Evolutionary conservation across 352 stramenopile species (phyloP), one percentile per base, ranked within the genome.

Genomic region (Phytophthora pluvialis): DNA sequence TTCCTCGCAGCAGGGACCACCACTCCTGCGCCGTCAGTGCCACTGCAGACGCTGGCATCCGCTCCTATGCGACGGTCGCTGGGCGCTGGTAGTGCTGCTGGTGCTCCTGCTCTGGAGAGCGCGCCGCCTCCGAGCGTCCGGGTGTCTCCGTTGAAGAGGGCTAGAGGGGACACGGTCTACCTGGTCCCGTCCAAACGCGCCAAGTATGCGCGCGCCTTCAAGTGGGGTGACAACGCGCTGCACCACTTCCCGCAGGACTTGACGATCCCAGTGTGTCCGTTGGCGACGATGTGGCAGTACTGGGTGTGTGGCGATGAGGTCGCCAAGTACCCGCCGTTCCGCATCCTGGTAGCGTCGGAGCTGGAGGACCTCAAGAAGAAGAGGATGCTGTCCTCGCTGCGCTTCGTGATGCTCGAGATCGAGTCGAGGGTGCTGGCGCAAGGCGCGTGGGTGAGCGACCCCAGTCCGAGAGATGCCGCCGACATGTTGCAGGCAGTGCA

Each of bases 321-420:
- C 9, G 38, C 36, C n/a, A 69, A 64, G 45, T 60, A 74, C 28
- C 48, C 66, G 16, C 66, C 55, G 5, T 70, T 63, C 26, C 49
- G 66, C 32, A 74, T 74, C 31, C 31, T 67, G 40, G 33, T 29
- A 1, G 50, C 54, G 12, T 16, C 46, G 18, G 60, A 67, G 31
- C 48, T 74, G 5, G 48, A 67, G 15, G 38, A 51, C n/a, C n/a
- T 0, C 28, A 67, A 39, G 32, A 44, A 7, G 4, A 66, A 48
- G 38, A 51, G 43, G 15, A 48, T 16, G 38, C 35, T 67, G 11
- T 60, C 66, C 8, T 50, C 35, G 15, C 44, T 74, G 43, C 60
- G 60, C 48, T 74, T 67, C 46, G 54, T 67, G 47, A 70, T 74
- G 60, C 42, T 67, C 15, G 55, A 70, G 45, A 71, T 74, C 16